Base-by-base conservation (phyloP, 2,329 filamentous ascomycete genomes). In the Fusarium sublunatum region DNA sequence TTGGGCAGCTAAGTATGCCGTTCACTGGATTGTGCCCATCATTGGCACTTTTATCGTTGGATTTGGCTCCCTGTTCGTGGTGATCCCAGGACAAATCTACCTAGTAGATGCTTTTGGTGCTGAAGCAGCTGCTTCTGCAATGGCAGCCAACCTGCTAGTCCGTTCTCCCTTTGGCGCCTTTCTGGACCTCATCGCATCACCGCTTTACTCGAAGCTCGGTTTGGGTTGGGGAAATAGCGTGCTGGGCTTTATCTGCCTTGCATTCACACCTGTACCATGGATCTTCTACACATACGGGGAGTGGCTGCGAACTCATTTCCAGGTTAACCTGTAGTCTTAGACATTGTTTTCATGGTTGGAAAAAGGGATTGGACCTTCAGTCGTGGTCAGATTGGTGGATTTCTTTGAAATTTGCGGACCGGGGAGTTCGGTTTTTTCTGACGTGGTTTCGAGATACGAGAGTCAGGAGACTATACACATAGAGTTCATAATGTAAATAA, bases 21-120 rank as follows among this genome's bases (percentile, higher is more conserved):
- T 78, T 0, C 82, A 85, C 66, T 88, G 84, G 83, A 83, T 87
- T 32, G 78, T 85, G 3, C 85, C 85, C 0, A 85, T 87, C 41
- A 78, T 87, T 24, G 86, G 85, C 5, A 83, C 82, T 0, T 72
- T 74, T 0, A 74, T 85, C 3, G 79, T 87, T 46, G 82, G 83
- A 0, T 71, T 80, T 1, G 84, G 83, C 0, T 46, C 50, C 6
- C 31, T 70, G 1, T 61, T 58, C 79, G 78, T 32, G 80, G 12
- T 86, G 2, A 44, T 68, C 1, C 49, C 62, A 5, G 50, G 56
- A 2, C 38, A 71, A 19, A 52, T 67, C 1, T 72, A 72, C 58
- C 68, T 75, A 0, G 67, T 74, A 2, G 70, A 72, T 26, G 22
- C 59, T 2, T 72, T 70, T 13, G 61, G 61, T 1, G 35, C 49